These are phyloP conservation scores for Colletotrichum sp. DNA, from an alignment of 2,329 filamentous ascomycete species.

Conservation along the genomic window DNA sequence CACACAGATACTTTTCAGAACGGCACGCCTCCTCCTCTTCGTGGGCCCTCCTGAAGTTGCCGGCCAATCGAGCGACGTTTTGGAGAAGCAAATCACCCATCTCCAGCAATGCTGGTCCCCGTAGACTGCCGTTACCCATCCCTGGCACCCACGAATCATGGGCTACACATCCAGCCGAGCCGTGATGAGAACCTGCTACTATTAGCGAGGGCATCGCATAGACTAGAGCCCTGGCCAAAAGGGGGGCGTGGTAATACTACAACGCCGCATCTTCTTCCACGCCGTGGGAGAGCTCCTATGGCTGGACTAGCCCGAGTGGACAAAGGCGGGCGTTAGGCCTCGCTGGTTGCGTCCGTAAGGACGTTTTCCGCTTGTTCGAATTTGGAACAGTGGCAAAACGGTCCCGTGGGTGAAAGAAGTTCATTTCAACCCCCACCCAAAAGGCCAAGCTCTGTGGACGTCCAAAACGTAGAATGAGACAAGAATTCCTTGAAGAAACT, in stretches of 20 bases:
- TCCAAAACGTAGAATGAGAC: not conserved
- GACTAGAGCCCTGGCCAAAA: not conserved
- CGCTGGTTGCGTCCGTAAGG: conserved; percentile 17
- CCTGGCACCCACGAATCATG: conserved; percentile 17
- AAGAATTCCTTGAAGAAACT: not conserved
- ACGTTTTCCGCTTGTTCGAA: not conserved
- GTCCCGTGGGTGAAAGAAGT: not conserved
- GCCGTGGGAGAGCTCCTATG: not conserved
- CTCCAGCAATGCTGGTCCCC: conserved; percentile 1
- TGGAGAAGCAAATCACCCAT: not conserved
- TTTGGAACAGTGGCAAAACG: conserved; percentile 15
- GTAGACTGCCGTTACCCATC: not conserved
- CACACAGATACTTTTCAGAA: not conserved
- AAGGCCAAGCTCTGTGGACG: not conserved
- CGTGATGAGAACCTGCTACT: not conserved
- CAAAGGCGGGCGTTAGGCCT: conserved; percentile 9
- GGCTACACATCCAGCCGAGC: not conserved
- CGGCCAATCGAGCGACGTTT: not conserved
- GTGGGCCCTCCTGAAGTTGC: not conserved
- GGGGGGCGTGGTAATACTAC: not conserved
- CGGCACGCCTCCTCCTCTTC: not conserved
- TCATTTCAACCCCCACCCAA: not conserved
- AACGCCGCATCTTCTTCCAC: not conserved
- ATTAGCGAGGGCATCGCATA: not conserved
- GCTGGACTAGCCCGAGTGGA: conserved; percentile 2